Evolutionary conservation across 2,329 filamentous ascomycete genomes (phyloP).

Genomic region (Ascochyta clinopodiicola): DNA sequence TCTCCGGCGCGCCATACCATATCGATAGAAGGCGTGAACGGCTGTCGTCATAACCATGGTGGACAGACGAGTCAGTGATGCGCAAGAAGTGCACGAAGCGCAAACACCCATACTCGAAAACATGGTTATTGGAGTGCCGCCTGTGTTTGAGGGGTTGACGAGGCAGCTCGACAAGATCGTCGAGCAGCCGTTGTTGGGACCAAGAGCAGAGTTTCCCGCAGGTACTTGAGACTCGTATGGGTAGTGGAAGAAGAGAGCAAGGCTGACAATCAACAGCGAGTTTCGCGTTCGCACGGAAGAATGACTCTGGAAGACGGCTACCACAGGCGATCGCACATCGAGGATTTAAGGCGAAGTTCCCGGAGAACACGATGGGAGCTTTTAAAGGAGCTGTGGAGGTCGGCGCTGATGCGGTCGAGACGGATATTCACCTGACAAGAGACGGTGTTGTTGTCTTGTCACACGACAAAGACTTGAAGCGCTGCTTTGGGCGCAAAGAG

Average conservation of each 20-base stretch:
- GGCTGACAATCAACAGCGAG: conserved; percentile 37
- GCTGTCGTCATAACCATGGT: conserved; percentile 28
- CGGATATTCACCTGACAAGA: conserved; percentile 81
- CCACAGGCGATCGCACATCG: conserved; percentile 81
- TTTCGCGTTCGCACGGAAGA: conserved; percentile 45
- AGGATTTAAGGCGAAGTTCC: conserved; percentile 76
- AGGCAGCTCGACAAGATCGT: conserved; percentile 43
- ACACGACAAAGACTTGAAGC: conserved; percentile 78
- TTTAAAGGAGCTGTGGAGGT: conserved; percentile 76
- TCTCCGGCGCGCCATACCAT: conserved; percentile 16
- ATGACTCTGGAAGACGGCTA: conserved; percentile 49
- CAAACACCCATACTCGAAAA: conserved; percentile 46
- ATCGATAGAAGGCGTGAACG: conserved; percentile 9
- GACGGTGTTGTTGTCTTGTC: conserved; percentile 87
- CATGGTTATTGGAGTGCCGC: conserved; percentile 47
- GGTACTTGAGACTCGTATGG: conserved; percentile 23
- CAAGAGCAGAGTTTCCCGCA: conserved; percentile 38
- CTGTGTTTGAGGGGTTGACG: conserved; percentile 46
- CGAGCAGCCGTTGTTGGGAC: conserved; percentile 44
- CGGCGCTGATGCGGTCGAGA: conserved; percentile 84
- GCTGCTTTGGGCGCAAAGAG: conserved; percentile 79
- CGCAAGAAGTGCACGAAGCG: conserved; percentile 31
- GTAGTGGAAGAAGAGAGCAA: neutral
- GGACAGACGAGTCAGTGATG: conserved; percentile 22
- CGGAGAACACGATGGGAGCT: conserved; percentile 85